A percentile compares a stretch with the other conserved stretches of the same genome.
Conservation (phyloP, 805 yeast species). For the Ogataea degrootiae region DNA sequence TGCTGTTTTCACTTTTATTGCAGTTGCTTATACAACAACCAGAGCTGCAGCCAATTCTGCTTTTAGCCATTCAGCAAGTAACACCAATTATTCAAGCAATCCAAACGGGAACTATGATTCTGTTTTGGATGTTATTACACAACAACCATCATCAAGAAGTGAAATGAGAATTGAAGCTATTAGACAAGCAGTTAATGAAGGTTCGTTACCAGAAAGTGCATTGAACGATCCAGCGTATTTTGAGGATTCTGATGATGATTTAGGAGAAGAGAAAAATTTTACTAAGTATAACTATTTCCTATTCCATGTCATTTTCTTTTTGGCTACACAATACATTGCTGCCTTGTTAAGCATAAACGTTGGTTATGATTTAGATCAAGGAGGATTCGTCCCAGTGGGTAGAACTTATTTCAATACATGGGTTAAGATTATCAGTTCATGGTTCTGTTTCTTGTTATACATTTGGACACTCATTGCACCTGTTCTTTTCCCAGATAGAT, state of each 20-base stretch:
- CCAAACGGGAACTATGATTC: slow-evolving; percentile 36
- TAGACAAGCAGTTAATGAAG: slow-evolving; percentile 92
- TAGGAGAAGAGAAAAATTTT: slow-evolving; percentile 54
- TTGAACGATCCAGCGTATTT: slow-evolving; percentile 67
- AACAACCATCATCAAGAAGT: slow-evolving; percentile 49
- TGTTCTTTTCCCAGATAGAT: slow-evolving; percentile 83
- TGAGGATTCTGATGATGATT: slow-evolving; percentile 37
- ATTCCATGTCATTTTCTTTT: slow-evolving; percentile 86
- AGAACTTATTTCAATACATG: slow-evolving; percentile 92
- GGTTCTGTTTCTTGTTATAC: slow-evolving; percentile 84
- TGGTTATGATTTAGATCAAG: slow-evolving; percentile 73
- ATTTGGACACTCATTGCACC: slow-evolving; percentile 94
- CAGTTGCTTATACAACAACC: slow-evolving; percentile 95
- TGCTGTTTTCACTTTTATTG: slow-evolving; percentile 88
- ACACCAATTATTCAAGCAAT: slow-evolving; percentile 14
- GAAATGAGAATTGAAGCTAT: slow-evolving; percentile 85
- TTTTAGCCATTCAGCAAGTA: slow-evolving; percentile 37
- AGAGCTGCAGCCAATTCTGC: slow-evolving; percentile 88
- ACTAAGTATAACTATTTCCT: slow-evolving; percentile 82
- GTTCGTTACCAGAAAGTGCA: slow-evolving; percentile 91
- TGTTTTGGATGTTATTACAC: slow-evolving; percentile 36
- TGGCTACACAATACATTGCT: slow-evolving; percentile 97
- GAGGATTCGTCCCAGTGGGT: slow-evolving; percentile 94
- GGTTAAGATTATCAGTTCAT: slow-evolving; percentile 88
- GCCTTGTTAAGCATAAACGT: slow-evolving; percentile 90